These are phyloP conservation scores for Chalaropsis thielavioides DNA, from an alignment of 2,329 filamentous ascomycete species.

Conservation along the genomic window DNA sequence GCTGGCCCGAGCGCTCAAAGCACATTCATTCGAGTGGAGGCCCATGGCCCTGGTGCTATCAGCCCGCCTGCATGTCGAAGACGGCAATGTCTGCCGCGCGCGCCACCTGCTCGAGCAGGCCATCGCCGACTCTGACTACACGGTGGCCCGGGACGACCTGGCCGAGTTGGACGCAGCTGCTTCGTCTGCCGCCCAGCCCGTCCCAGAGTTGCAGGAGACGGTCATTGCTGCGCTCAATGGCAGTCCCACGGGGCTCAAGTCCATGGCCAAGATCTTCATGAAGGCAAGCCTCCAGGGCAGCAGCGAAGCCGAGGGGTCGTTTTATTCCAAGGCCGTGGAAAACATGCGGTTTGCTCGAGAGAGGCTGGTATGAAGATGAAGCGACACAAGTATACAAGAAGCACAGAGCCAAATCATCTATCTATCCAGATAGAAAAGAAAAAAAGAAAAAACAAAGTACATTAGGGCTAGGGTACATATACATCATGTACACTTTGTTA, in stretches of 20 bases:
- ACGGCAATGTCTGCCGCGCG: neutral
- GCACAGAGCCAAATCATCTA: neutral
- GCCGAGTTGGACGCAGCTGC: neutral
- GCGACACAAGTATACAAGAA: neutral
- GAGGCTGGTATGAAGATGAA: neutral
- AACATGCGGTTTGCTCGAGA: neutral
- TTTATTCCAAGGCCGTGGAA: conserved; percentile 1
- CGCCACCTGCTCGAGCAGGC: neutral
- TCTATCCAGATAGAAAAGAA: too few species aligned
- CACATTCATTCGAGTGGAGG: conserved; percentile 18
- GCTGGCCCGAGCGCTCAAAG: conserved; percentile 8
- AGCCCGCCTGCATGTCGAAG: neutral
- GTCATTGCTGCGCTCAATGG: neutral
- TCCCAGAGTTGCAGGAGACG: neutral
- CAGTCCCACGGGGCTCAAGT: neutral
- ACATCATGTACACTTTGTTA: conserved; percentile 4
- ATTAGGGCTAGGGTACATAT: neutral
- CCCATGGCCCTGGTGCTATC: conserved; percentile 1
- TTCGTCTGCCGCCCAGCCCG: neutral
- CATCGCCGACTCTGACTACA: conserved; percentile 2
- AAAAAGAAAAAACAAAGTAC: neutral
- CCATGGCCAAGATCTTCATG: neutral
- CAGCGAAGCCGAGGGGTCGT: neutral
- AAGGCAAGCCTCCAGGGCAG: neutral
- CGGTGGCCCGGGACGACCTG: neutral